These are phyloP conservation scores for Pythium coloratum DNA, from an alignment of 352 stramenopile species.

Conservation along the genomic window DNA sequence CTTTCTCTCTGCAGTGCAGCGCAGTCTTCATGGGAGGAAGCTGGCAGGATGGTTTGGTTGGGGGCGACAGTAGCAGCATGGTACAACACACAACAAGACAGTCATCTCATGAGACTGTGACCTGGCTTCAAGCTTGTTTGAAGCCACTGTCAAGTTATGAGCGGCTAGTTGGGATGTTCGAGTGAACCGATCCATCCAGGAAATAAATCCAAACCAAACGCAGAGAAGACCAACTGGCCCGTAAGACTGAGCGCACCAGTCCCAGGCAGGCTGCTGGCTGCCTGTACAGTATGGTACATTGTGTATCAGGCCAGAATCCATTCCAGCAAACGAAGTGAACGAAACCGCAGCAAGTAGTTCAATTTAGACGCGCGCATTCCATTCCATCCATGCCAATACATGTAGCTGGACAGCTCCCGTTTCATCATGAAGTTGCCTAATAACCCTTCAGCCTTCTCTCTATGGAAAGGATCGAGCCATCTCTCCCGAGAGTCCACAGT, in stretches of 20 bases:
- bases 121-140: constrained; percentile 3
- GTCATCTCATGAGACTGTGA: background rate
- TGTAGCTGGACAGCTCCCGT: background rate
- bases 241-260: too few species aligned
- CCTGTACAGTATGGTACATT: background rate
- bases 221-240: background rate
- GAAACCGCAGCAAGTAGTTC: background rate
- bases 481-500: background rate
- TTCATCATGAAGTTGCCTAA: background rate
- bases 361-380: background rate
- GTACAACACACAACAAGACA: background rate
- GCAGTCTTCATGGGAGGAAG: too few species aligned
- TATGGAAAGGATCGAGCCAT: background rate
- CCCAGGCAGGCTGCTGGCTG: background rate
- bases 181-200: background rate
- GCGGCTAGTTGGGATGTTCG: background rate
- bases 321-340: constrained; percentile 6
- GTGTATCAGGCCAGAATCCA: background rate
- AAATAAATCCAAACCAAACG: background rate
- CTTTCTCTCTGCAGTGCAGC: background rate
- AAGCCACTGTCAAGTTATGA: background rate
- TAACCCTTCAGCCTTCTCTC: background rate
- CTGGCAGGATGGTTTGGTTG: too few species aligned
- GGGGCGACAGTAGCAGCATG: too few species aligned
- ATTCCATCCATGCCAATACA: background rate